Percentiles rank a stretch among this genome's conserved stretches.
Evolutionary conservation across 345 rosid species (phyloP).

Genomic region (Boechera divaricarpa): DNA sequence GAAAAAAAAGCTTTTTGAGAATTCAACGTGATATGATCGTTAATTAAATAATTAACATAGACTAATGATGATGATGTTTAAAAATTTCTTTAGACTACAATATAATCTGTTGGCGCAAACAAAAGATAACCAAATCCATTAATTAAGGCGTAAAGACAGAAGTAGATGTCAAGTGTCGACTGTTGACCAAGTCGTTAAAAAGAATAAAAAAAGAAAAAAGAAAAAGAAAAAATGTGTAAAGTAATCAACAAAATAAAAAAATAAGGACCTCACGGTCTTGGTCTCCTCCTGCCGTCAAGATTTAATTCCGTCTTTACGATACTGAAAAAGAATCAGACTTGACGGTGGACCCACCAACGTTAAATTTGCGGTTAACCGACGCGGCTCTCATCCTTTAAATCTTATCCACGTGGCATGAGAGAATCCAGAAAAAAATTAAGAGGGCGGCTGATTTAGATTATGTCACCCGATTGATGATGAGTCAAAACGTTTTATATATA

Average conservation of each 20-base stretch:
- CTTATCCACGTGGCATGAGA: conserved; percentile 18
- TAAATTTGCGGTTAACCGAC: conserved; percentile 33
- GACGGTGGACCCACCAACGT: conserved; percentile 41
- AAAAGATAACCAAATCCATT: conserved; percentile 24
- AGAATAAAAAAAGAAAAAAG: too few species aligned
- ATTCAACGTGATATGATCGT: conserved; percentile 4
- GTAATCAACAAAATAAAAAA: background rate
- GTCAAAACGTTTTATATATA: background rate
- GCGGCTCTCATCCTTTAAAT: conserved; percentile 6
- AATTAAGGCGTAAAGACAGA: conserved; percentile 41
- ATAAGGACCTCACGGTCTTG: conserved; percentile 25
- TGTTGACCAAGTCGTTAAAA: conserved; percentile 25
- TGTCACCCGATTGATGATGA: conserved; percentile 6
- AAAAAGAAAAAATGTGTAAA: too few species aligned
- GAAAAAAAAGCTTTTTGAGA: conserved; percentile 1
- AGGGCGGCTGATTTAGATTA: conserved; percentile 31
- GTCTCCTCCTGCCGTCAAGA: conserved; percentile 38
- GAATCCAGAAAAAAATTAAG: background rate
- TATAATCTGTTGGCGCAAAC: conserved; percentile 6
- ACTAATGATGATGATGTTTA: conserved; percentile 5
- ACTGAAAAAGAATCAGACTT: background rate
- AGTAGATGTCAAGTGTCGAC: conserved; percentile 36
- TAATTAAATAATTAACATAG: background rate
- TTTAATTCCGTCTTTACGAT: conserved; percentile 17
- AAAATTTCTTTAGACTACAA: background rate